Conservation (phyloP, 2,329 filamentous ascomycete genomes). For the Stagonosporopsis chrysanthemi region DNA sequence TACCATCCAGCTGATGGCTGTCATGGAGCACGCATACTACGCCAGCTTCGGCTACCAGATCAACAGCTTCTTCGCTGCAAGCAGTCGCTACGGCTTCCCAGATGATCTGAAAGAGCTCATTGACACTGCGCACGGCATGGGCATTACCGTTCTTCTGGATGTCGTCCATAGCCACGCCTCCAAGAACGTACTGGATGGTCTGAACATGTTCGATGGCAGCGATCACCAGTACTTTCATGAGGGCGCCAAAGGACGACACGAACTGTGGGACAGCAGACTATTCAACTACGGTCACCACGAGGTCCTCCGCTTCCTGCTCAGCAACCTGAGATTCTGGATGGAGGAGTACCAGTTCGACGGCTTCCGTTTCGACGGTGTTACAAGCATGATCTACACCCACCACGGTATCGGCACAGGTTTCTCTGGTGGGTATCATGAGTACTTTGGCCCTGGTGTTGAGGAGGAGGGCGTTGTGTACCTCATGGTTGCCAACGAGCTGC, state of each 20-base stretch:
- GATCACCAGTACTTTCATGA: constrained; percentile 97
- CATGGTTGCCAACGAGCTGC: constrained; percentile 95
- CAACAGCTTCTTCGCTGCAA: constrained; percentile 98
- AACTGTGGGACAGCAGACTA: constrained; percentile 93
- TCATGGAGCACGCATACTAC: constrained; percentile 99
- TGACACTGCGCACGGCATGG: constrained; percentile 90
- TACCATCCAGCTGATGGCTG: constrained; percentile 96
- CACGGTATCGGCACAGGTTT: constrained; percentile 98
- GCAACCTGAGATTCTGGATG: constrained; percentile 98
- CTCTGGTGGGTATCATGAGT: constrained; percentile 97
- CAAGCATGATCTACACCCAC: constrained; percentile 95
- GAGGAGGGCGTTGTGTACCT: constrained; percentile 94
- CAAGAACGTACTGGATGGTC: constrained; percentile 93
- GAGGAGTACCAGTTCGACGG: constrained; percentile 97
- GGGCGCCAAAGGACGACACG: constrained; percentile 83
- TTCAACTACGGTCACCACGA: constrained; percentile 98
- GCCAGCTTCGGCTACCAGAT: constrained; percentile 98
- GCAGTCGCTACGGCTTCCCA: constrained; percentile 90
- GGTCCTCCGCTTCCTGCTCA: constrained; percentile 92
- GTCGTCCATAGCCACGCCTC: constrained; percentile 98
- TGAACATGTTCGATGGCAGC: constrained; percentile 95
- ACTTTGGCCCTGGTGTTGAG: constrained; percentile 88
- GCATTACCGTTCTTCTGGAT: constrained; percentile 89
- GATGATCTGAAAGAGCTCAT: constrained; percentile 97
- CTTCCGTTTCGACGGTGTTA: constrained; percentile 97